Evolutionary conservation across 2,329 filamentous ascomycete species (phyloP).

Genomic region (Zopfia rhizophila): DNA sequence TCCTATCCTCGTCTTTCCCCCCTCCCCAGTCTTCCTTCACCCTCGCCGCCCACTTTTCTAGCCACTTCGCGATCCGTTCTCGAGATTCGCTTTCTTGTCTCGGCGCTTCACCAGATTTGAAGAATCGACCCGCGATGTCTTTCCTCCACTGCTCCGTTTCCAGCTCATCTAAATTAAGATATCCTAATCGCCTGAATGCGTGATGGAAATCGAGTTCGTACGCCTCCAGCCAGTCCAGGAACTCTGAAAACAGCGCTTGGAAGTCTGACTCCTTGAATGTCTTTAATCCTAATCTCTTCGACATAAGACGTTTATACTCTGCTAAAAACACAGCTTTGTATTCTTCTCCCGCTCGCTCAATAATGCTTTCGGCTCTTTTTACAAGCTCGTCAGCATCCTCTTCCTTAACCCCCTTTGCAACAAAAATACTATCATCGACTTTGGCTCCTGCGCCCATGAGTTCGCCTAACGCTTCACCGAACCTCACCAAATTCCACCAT

Average conservation of each 20-base stretch:
- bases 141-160: constrained; percentile 71
- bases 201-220: constrained; percentile 93
- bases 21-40: constrained; percentile 80
- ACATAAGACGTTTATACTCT: constrained; percentile 92
- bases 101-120: constrained; percentile 74
- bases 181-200: constrained; percentile 84
- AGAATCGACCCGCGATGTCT: constrained; percentile 77
- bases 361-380: constrained; percentile 83
- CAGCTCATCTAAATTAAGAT: constrained; percentile 70
- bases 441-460: constrained; percentile 79
- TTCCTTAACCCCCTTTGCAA: constrained; percentile 76
- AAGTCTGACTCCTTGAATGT: constrained; percentile 78
- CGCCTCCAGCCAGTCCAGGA: constrained; percentile 82
- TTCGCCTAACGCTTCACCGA: constrained; percentile 90
- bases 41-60: constrained; percentile 79
- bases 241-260: constrained; percentile 79
- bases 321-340: constrained; percentile 86
- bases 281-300: constrained; percentile 78
- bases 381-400: constrained; percentile 76
- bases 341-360: constrained; percentile 83
- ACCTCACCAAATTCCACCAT: constrained; percentile 96
- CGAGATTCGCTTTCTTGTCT: constrained; percentile 70
- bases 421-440: constrained; percentile 78
- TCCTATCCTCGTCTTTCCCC: constrained; percentile 68
- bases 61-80: constrained; percentile 78